Conservation (phyloP, 148 eudicot species). For the Rhododendron simsii region DNA sequence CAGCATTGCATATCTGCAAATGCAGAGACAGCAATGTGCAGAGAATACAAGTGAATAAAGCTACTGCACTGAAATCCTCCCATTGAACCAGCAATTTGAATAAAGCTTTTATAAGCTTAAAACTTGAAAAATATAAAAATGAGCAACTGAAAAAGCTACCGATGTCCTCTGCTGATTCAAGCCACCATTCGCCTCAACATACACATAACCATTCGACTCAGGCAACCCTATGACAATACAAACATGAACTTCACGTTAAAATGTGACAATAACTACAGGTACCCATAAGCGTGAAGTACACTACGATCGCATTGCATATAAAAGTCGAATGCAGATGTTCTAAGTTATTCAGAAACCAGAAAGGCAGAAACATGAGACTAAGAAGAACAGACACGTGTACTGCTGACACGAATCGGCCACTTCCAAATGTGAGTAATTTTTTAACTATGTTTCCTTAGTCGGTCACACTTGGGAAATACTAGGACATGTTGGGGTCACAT, state of each 20-base stretch:
- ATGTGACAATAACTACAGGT: not conserved
- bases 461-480: not conserved
- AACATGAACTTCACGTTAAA: constrained; percentile 12
- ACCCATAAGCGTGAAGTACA: too few species aligned
- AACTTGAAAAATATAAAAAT: not conserved
- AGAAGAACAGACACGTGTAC: not conserved
- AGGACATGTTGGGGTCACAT: not conserved
- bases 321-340: not conserved
- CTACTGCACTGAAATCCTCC: constrained; percentile 3
- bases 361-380: not conserved
- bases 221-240: constrained; percentile 44
- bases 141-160: constrained; percentile 30
- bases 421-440: not conserved
- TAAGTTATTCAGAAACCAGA: not conserved
- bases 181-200: constrained; percentile 98
- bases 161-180: constrained; percentile 97
- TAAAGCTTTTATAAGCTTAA: not conserved
- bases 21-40: not conserved
- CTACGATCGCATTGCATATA: not conserved
- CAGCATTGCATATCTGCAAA: constrained; percentile 93
- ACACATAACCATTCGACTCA: constrained; percentile 83
- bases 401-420: not conserved
- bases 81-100: not conserved
- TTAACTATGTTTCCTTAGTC: not conserved
- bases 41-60: constrained; percentile 10